phyloP scores from a whole-genome alignment of 2,329 filamentous ascomycete genomes.

The Zopfia rhizophila region DNA sequence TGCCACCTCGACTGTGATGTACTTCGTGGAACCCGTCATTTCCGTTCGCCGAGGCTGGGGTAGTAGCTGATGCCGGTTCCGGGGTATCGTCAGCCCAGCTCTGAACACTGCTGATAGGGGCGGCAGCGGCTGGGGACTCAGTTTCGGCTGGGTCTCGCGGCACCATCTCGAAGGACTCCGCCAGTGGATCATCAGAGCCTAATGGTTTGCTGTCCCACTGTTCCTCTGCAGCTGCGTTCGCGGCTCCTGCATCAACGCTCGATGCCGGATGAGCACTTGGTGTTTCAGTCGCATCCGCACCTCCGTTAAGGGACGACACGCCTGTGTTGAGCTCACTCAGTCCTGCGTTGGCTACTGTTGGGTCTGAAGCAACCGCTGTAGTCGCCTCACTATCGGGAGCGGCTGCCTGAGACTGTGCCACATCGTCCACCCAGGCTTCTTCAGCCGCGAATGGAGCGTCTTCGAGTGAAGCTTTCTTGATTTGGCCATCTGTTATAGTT shows the following conservation, averaged over 20 bases:
- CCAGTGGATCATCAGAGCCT: slow-evolving; percentile 60
- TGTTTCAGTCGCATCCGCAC: slow-evolving; percentile 33
- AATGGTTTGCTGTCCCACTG: slow-evolving; percentile 71
- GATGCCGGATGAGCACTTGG: slow-evolving; percentile 47
- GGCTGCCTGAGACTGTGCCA: slow-evolving; percentile 55
- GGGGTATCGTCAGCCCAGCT: slow-evolving; percentile 84
- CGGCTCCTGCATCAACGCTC: slow-evolving; percentile 53
- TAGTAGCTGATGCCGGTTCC: slow-evolving; percentile 38
- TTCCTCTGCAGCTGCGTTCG: slow-evolving; percentile 68
- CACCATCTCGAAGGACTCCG: slow-evolving; percentile 80
- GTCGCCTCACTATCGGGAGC: slow-evolving; percentile 46
- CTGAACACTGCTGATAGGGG: slow-evolving; percentile 70
- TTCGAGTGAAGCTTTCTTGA: slow-evolving; percentile 63
- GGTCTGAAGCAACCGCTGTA: slow-evolving; percentile 65
- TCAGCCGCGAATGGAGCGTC: slow-evolving; percentile 66
- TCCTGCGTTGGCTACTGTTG: slow-evolving; percentile 72
- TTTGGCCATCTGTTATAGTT: slow-evolving; percentile 62
- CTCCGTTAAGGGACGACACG: slow-evolving; percentile 42
- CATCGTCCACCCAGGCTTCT: slow-evolving; percentile 61
- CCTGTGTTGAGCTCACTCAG: slow-evolving; percentile 71
- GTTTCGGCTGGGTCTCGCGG: slow-evolving; percentile 79
- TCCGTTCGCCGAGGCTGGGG: slow-evolving; percentile 47
- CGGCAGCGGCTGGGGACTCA: slow-evolving; percentile 68
- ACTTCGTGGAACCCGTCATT: slow-evolving; percentile 80
- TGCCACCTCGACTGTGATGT: slow-evolving; percentile 54